A percentile compares a stretch with the other conserved stretches of the same genome.
Conservation (phyloP, 345 rosid genomes). For the Nasturtium officinale region DNA sequence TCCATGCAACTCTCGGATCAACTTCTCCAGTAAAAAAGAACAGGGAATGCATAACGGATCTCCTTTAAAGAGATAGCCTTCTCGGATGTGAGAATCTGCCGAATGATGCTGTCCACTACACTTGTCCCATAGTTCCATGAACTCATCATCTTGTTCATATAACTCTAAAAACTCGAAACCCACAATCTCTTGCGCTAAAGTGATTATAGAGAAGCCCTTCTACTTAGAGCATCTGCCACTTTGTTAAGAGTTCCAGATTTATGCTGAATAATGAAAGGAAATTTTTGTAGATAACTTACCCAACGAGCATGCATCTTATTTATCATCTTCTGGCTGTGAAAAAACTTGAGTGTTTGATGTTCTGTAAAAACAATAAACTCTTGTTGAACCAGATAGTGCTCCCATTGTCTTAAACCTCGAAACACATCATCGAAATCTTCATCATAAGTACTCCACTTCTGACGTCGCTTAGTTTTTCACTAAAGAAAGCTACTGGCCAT, state of each 20-base stretch:
- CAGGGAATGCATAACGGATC: conserved; percentile 1
- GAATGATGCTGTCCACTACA: not conserved
- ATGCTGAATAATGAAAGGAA: conserved; percentile 6
- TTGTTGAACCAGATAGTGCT: not conserved
- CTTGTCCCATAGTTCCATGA: not conserved
- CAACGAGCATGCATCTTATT: conserved; percentile 17
- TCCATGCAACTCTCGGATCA: conserved; percentile 19
- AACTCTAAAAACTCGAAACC: not conserved
- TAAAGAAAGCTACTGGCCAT: not conserved
- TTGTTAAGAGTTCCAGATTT: not conserved
- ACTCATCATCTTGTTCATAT: not conserved
- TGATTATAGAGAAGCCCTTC: not conserved
- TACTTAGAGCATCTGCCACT: conserved; percentile 5
- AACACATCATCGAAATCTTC: conserved; percentile 10
- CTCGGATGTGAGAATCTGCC: not conserved
- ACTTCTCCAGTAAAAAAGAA: not conserved
- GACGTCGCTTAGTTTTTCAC: not conserved
- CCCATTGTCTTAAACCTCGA: not conserved
- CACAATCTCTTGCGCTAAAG: not conserved
- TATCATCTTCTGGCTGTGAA: not conserved
- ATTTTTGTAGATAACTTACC: not conserved
- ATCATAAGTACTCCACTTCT: not conserved
- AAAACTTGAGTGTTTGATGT: not conserved
- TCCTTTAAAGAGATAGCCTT: not conserved
- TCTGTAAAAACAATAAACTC: not conserved